These are phyloP conservation scores for Cladosporium sp. DNA, from an alignment of 2,329 filamentous ascomycete genomes.

Conservation along the genomic window DNA sequence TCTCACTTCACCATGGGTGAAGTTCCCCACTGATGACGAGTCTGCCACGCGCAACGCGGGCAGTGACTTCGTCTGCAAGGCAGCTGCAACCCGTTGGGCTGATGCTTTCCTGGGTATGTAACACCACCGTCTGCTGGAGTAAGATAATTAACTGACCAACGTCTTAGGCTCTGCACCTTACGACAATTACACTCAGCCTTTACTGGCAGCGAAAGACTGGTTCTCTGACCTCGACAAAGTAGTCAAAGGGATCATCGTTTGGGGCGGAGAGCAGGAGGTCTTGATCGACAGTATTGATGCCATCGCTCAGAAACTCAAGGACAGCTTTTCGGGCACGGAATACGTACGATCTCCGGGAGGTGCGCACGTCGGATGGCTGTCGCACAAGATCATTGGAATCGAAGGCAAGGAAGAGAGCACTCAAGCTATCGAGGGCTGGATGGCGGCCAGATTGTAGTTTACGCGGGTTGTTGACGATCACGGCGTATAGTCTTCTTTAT, in stretches of 20 bases:
- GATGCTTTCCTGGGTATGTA: slow-evolving; percentile 49
- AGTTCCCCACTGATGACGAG: slow-evolving; percentile 50
- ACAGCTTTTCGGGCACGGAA: slow-evolving; percentile 41
- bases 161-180: slow-evolving; percentile 24
- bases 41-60: slow-evolving; percentile 50
- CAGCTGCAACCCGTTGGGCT: slow-evolving; percentile 50
- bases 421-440: slow-evolving; percentile 43
- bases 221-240: slow-evolving; percentile 51
- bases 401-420: slow-evolving; percentile 41
- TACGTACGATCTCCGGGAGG: slow-evolving; percentile 34
- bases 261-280: slow-evolving; percentile 59
- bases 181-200: slow-evolving; percentile 59
- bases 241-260: slow-evolving; percentile 54
- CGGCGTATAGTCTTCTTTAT: neutral
- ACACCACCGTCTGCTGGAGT: neutral
- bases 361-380: slow-evolving; percentile 41
- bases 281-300: slow-evolving; percentile 58
- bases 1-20: slow-evolving; percentile 61
- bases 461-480: neutral
- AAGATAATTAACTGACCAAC: neutral
- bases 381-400: slow-evolving; percentile 45
- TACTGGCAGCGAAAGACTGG: slow-evolving; percentile 54
- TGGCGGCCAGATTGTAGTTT: slow-evolving; percentile 39
- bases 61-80: slow-evolving; percentile 54
- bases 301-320: slow-evolving; percentile 52